A percentile compares a stretch with the other conserved stretches of the same genome.
Evolutionary conservation across 164 flowering plant genomes (phyloP).

Genomic region (Sextonia rubra): DNA sequence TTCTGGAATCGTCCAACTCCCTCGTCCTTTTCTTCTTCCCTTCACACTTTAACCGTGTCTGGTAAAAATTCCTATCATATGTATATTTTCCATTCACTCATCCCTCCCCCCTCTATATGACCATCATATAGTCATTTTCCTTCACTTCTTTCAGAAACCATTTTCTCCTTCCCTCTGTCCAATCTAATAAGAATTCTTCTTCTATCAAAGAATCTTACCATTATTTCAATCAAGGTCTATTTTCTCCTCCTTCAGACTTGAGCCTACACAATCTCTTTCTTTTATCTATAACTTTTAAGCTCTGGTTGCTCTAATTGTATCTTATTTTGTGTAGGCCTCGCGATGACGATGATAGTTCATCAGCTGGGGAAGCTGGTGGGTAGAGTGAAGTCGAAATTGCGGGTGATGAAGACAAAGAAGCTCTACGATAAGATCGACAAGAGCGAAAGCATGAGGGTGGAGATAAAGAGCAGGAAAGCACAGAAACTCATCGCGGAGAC

Average conservation of each 20-base stretch:
- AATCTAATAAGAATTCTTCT: too few relatives aligned
- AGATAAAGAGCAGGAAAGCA: slow-evolving; percentile 70
- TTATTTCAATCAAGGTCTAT: not conserved
- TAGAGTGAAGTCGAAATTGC: slow-evolving; percentile 51
- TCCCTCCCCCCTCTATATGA: not conserved
- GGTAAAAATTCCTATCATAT: not conserved
- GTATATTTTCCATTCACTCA: not conserved
- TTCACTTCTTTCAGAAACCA: too few relatives aligned
- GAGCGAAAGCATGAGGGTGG: slow-evolving; percentile 87
- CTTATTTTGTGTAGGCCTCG: not conserved
- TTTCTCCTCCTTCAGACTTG: not conserved
- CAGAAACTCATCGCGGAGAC: slow-evolving; percentile 58
- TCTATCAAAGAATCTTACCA: too few relatives aligned
- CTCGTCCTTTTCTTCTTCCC: not conserved
- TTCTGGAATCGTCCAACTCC: not conserved
- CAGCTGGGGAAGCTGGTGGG: slow-evolving; percentile 41
- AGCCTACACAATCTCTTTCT: not conserved
- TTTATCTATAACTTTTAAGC: not conserved
- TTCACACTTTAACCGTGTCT: too few relatives aligned
- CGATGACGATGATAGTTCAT: slow-evolving; percentile 41
- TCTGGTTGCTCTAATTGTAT: not conserved
- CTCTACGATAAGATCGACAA: slow-evolving; percentile 67
- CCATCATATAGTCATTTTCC: not conserved
- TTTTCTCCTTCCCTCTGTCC: too few relatives aligned
- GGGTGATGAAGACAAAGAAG: slow-evolving; percentile 45